Evolutionary conservation across 768 basidiomycete genomes (phyloP).

Genomic region (Trametes cinnabarina): DNA sequence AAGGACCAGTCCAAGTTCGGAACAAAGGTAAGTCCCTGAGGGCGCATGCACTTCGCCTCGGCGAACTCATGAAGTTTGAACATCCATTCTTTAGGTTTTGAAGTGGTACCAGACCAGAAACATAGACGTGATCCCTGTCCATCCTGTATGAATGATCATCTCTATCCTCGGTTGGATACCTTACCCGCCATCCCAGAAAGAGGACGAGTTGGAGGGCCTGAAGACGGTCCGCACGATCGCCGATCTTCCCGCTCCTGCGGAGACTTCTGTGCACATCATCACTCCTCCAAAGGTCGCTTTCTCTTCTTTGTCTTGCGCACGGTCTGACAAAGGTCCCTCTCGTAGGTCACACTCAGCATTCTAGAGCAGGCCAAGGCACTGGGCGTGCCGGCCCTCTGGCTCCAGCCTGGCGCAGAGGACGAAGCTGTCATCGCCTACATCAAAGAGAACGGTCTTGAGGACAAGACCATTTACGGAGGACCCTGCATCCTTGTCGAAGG

Average conservation of each 20-base stretch:
- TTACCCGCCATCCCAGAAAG: conserved; percentile 47
- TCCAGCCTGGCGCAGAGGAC: conserved; percentile 87
- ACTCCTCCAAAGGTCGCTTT: conserved; percentile 65
- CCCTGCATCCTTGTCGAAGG: conserved; percentile 82
- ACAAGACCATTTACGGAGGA: conserved; percentile 76
- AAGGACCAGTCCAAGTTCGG: conserved; percentile 78
- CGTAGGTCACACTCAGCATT: conserved; percentile 66
- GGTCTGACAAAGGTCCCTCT: neutral
- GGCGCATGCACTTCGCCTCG: neutral
- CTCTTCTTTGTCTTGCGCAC: neutral
- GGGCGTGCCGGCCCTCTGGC: conserved; percentile 78
- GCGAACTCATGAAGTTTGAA: neutral
- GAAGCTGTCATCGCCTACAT: conserved; percentile 61
- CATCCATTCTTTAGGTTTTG: conserved; percentile 49
- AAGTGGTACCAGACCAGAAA: conserved; percentile 70
- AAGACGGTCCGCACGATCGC: conserved; percentile 52
- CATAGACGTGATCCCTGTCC: conserved; percentile 67
- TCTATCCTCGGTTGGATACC: neutral
- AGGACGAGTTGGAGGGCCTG: conserved; percentile 65
- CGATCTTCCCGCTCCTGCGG: conserved; percentile 55
- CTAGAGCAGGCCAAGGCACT: conserved; percentile 67
- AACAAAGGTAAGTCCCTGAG: conserved; percentile 51
- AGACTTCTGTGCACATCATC: conserved; percentile 76
- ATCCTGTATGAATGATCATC: conserved; percentile 49
- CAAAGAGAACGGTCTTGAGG: conserved; percentile 57